Base-by-base conservation (phyloP, 2,329 filamentous ascomycete species). In the Sarocladiaceae sp. region DNA sequence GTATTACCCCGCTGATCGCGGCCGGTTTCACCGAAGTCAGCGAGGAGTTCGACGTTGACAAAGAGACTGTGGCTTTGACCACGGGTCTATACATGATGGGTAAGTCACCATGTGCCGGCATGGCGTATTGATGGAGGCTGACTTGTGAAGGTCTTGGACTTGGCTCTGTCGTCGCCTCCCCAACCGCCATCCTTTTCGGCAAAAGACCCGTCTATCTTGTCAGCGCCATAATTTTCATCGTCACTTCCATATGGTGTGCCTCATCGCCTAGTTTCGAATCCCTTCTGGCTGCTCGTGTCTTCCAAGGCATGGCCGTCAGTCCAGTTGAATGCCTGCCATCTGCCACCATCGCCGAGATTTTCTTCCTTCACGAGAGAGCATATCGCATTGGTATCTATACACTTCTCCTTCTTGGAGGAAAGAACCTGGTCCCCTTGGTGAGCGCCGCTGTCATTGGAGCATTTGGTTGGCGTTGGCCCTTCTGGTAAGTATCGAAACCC, bases 361-460 rank as follows among this genome's bases (percentile, higher is more conserved):
- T 90, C 69, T 96, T 95, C 58, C 71, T 97, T 16, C 91, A 97
- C 56, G 91, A 97, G 65, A 77, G 91, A 48, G 91, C 91, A 0
- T 97, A 90, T 59, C 83, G 91, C 4, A 80, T 97, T 34, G 93
- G 93, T 9, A 89, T 97, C 19, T 97, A 97, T 59, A 96, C 90
- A 0, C 66, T 97, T 16, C 70, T 97, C 5, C 73, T 97, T 11
- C 75, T 97, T 0, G 87, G 90, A 12, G 89, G 90, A 41, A 96
- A 96, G 71, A 97, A 96, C 54, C 60, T 97, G 50, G 74, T 95
- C 4, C 91, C 91, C 0, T 68, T 96, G 19, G 82, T 94, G 19
- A 94, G 88, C 60, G 91, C 91, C 7, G 87, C 73, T 18, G 81
- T 97, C 48, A 94, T 96, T 33, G 71, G 89, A 49, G 70, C 74